Percentiles rank a stretch among this genome's conserved stretches.
phyloP scores from a whole-genome alignment of 768 basidiomycete genomes.

The Tubosaeta brunneosetosa region DNA sequence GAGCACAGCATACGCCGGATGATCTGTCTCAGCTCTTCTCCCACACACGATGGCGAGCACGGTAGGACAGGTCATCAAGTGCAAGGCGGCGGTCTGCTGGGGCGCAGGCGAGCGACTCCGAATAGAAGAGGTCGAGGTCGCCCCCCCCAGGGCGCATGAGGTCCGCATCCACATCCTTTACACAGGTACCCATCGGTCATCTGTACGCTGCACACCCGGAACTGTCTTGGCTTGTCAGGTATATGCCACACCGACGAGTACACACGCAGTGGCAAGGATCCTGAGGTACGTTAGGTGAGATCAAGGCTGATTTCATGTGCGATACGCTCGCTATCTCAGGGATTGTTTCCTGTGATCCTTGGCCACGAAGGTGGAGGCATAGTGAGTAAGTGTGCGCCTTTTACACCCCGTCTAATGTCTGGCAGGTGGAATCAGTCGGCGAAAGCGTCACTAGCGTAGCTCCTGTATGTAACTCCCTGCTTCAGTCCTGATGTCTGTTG shows the following conservation, averaged over 20 bases:
- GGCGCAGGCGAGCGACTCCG: conserved; percentile 80
- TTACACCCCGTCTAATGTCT: conserved; percentile 1
- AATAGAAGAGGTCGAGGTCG: conserved; percentile 91
- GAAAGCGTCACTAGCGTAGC: conserved; percentile 85
- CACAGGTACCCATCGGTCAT: conserved; percentile 57
- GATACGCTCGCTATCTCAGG: conserved; percentile 39
- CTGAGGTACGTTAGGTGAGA: conserved; percentile 57
- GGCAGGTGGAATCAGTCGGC: conserved; percentile 92
- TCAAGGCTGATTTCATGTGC: background rate
- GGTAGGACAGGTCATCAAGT: conserved; percentile 68
- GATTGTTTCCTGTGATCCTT: conserved; percentile 87
- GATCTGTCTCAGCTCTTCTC: conserved; percentile 3
- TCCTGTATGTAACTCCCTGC: conserved; percentile 35
- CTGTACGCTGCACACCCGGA: conserved; percentile 1
- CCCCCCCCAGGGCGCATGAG: conserved; percentile 84
- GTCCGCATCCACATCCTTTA: conserved; percentile 90
- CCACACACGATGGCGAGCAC: conserved; percentile 61
- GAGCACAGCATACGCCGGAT: background rate
- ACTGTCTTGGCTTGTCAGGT: conserved; percentile 37
- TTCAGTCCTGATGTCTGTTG: background rate
- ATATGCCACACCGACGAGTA: conserved; percentile 99
- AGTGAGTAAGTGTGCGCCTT: conserved; percentile 41
- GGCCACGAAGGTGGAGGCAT: conserved; percentile 94
- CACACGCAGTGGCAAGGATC: conserved; percentile 92
- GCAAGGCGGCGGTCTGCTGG: conserved; percentile 97